phyloP scores from a whole-genome alignment of 1,284 basidiomycete species.

The Ganoderma leucocontextum region DNA sequence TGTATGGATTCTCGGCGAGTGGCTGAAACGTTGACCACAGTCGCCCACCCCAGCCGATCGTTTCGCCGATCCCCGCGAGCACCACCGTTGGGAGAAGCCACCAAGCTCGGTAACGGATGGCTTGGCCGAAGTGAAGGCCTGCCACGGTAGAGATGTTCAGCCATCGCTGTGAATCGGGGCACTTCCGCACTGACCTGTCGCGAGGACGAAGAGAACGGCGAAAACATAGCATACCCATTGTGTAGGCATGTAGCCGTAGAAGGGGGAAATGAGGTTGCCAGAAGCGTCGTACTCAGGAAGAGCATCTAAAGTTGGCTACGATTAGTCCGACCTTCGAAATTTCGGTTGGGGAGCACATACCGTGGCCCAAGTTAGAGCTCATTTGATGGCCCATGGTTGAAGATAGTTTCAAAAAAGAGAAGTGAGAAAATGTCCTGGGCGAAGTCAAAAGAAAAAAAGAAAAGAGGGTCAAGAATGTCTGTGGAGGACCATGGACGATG shows the following conservation, averaged over 20 bases:
- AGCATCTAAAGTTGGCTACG: neutral
- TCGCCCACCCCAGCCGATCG: slow-evolving; percentile 55
- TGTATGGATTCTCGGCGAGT: slow-evolving; percentile 32
- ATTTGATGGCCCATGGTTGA: slow-evolving; percentile 8
- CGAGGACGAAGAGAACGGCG: slow-evolving; percentile 20
- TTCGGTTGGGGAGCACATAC: neutral
- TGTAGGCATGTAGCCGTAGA: slow-evolving; percentile 24
- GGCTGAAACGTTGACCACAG: slow-evolving; percentile 43
- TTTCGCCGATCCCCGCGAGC: slow-evolving; percentile 58
- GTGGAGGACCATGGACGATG: neutral
- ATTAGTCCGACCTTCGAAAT: neutral
- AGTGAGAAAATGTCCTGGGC: slow-evolving; percentile 23
- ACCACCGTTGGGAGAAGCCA: slow-evolving; percentile 61
- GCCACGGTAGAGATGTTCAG: neutral
- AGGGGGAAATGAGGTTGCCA: slow-evolving; percentile 19
- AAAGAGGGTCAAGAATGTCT: neutral
- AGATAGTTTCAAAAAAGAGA: slow-evolving; percentile 5
- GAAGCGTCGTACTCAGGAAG: slow-evolving; percentile 9
- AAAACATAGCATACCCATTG: slow-evolving; percentile 22
- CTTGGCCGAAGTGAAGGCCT: slow-evolving; percentile 55
- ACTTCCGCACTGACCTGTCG: slow-evolving; percentile 19
- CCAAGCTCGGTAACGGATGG: slow-evolving; percentile 53
- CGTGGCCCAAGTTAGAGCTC: slow-evolving; percentile 8
- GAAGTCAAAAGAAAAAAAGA: neutral
- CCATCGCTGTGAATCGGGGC: slow-evolving; percentile 6